Evolutionary conservation across 805 yeast genomes (phyloP).

Genomic region (Wickerhamomyces tratensis): DNA sequence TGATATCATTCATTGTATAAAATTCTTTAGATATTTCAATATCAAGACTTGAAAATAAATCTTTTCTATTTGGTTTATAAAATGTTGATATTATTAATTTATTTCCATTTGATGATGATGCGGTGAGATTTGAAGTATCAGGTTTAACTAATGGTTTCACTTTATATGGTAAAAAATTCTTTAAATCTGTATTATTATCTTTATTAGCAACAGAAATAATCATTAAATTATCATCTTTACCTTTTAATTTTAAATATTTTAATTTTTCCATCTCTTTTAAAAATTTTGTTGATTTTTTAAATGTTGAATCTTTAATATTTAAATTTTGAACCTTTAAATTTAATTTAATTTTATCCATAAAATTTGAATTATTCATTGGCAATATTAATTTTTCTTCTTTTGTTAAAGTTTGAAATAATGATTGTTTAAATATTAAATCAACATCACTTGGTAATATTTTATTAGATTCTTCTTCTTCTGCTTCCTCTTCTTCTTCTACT

Average conservation of each 20-base stretch:
- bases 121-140: too few species aligned
- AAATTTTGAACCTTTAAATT: conserved; percentile 63
- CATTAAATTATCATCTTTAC: conserved; percentile 74
- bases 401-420: conserved; percentile 62
- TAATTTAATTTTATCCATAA: conserved; percentile 58
- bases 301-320: conserved; percentile 69
- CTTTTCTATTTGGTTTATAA: too few species aligned
- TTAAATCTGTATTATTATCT: conserved; percentile 35
- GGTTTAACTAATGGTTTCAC: conserved; percentile 4
- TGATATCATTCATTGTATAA: too few species aligned
- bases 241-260: conserved; percentile 60
- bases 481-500: not conserved
- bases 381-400: conserved; percentile 42
- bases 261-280: conserved; percentile 80
- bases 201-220: conserved; percentile 41
- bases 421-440: conserved; percentile 64
- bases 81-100: too few species aligned
- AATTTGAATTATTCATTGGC: conserved; percentile 67
- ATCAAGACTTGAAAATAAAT: too few species aligned
- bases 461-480: not conserved
- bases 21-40: too few species aligned
- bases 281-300: conserved; percentile 85
- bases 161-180: conserved; percentile 56
- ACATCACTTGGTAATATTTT: conserved; percentile 50
- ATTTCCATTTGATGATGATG: too few species aligned